These are phyloP conservation scores for Haplosporangium sp. DNA, from an alignment of 371 early-diverging fungal species.

Conservation along the genomic window DNA sequence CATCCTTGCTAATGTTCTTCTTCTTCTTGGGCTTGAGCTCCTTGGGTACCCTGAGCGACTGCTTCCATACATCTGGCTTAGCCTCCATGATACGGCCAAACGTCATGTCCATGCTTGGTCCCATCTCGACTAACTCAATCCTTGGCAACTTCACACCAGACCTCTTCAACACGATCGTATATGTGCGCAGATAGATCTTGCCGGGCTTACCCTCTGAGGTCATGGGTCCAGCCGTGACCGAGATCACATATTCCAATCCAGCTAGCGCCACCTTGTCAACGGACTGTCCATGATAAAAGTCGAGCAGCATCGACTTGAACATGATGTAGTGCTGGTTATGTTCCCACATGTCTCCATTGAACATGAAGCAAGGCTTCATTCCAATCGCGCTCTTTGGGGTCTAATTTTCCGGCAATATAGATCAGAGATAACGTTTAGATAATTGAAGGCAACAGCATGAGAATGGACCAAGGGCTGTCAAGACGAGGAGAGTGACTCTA, in stretches of 20 bases:
- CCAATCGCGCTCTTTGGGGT: slow-evolving; percentile 85
- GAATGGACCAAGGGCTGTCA: slow-evolving; percentile 1
- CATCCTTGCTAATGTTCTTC: slow-evolving; percentile 93
- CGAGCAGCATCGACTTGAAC: slow-evolving; percentile 87
- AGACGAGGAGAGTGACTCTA: slow-evolving; percentile 17
- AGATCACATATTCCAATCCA: slow-evolving; percentile 92
- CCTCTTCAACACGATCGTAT: slow-evolving; percentile 87
- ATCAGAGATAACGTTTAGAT: slow-evolving; percentile 3
- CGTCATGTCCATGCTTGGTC: slow-evolving; percentile 87
- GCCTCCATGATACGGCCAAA: slow-evolving; percentile 82
- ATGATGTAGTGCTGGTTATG: slow-evolving; percentile 72
- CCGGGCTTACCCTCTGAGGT: slow-evolving; percentile 63
- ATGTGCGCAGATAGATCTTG: slow-evolving; percentile 81
- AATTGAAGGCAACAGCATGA: neutral
- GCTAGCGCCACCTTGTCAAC: slow-evolving; percentile 79
- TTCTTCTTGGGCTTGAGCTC: slow-evolving; percentile 89
- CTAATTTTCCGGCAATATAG: slow-evolving; percentile 32
- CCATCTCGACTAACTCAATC: slow-evolving; percentile 94
- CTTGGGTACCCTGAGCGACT: slow-evolving; percentile 85
- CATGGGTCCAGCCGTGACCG: slow-evolving; percentile 80
- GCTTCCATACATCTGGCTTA: slow-evolving; percentile 83
- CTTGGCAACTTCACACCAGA: slow-evolving; percentile 87
- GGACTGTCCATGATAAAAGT: slow-evolving; percentile 91
- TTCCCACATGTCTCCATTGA: slow-evolving; percentile 91
- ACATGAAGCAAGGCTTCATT: slow-evolving; percentile 89